A percentile compares a stretch with the other conserved stretches of the same genome.
Conservation (phyloP, 768 basidiomycete species). For the Epithele typhae region DNA sequence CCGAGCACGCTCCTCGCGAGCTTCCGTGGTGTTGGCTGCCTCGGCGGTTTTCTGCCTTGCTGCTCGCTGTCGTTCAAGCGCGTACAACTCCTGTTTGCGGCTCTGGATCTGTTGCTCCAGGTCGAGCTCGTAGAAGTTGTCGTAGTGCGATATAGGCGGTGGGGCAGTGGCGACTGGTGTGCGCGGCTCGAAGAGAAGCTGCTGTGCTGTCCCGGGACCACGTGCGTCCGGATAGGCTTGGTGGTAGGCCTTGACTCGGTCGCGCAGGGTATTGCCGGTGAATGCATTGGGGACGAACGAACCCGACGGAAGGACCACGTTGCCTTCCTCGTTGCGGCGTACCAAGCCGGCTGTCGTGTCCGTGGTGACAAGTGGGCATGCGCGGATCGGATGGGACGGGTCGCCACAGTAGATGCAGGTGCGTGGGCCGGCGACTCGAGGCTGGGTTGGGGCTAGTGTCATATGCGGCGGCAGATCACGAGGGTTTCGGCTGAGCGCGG, state of each 20-base stretch:
- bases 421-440: neutral
- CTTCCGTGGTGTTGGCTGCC: neutral
- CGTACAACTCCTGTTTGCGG: conserved; percentile 1
- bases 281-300: conserved; percentile 19
- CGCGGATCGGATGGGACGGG: conserved; percentile 19
- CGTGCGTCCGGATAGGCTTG: neutral
- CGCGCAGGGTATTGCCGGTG: conserved; percentile 1
- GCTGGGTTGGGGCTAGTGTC: neutral
- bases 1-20: neutral
- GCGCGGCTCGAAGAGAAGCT: conserved; percentile 3
- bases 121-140: neutral
- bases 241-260: conserved; percentile 6
- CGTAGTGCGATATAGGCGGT: neutral
- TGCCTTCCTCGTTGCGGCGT: conserved; percentile 20
- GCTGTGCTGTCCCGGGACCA: neutral
- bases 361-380: conserved; percentile 17
- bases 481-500: neutral
- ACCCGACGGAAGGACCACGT: conserved; percentile 23
- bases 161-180: neutral
- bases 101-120: neutral
- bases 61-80: neutral
- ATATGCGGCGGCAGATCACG: neutral
- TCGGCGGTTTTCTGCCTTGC: neutral
- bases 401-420: conserved; percentile 22
- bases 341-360: conserved; percentile 13